phyloP scores from a whole-genome alignment of 768 basidiomycete genomes.

The Phanerochaete carnosa region DNA sequence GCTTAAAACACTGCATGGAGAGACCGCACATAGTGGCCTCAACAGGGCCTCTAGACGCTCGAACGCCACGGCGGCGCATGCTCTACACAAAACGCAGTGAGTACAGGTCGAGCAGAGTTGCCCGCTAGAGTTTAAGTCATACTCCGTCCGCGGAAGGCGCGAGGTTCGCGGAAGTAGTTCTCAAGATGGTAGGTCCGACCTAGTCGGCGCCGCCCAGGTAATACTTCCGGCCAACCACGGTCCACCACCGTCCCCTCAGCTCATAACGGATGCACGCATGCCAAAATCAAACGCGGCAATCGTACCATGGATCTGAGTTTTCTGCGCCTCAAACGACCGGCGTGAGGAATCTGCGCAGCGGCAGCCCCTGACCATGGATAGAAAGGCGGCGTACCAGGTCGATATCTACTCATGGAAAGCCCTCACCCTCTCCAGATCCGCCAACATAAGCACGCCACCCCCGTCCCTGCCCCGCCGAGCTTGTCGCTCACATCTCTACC shows the following conservation, averaged over 20 bases:
- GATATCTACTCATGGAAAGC: too few species aligned
- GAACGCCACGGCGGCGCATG: not conserved
- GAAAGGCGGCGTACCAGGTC: too few species aligned
- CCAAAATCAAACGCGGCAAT: too few species aligned
- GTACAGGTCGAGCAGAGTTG: not conserved
- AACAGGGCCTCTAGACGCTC: not conserved
- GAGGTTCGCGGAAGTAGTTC: conserved; percentile 6
- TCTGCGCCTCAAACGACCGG: too few species aligned
- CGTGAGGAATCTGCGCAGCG: too few species aligned
- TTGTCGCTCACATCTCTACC: too few species aligned
- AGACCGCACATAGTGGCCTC: not conserved
- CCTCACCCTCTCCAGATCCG: too few species aligned
- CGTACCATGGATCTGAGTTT: too few species aligned
- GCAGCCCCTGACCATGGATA: too few species aligned
- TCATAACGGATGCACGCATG: too few species aligned
- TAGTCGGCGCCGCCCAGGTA: conserved; percentile 5
- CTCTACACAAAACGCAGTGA: not conserved
- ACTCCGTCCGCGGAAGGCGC: not conserved
- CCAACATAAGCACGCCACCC: too few species aligned
- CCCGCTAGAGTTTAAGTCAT: not conserved
- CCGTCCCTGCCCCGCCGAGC: too few species aligned
- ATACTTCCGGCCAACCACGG: not conserved
- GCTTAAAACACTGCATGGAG: not conserved
- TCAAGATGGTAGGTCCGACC: not conserved
- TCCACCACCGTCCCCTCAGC: not conserved